These are phyloP conservation scores for Kluyveromyces nonfermentans DNA, from an alignment of 805 yeast genomes.

Conservation along the genomic window DNA sequence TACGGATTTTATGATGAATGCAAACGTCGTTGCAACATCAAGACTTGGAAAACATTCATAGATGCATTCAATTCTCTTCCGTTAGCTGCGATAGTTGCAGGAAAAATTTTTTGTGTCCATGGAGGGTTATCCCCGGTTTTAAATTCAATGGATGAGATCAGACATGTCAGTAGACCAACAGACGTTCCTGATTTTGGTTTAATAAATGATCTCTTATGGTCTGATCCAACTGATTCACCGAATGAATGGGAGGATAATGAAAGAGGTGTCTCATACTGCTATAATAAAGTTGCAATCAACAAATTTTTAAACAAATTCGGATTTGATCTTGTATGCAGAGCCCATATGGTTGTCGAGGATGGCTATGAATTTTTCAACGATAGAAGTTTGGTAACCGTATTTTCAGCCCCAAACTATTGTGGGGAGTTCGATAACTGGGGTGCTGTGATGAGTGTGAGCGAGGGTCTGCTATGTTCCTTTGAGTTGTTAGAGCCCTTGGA, in stretches of 20 bases:
- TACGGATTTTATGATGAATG: constrained; percentile 98
- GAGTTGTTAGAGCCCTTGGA: constrained; percentile 92
- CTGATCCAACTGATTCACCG: constrained; percentile 58
- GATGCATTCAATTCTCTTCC: constrained; percentile 95
- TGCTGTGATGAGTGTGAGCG: constrained; percentile 95
- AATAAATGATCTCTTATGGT: constrained; percentile 72
- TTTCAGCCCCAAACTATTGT: constrained; percentile 67
- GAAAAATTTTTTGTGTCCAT: constrained; percentile 85
- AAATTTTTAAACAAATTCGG: constrained; percentile 55
- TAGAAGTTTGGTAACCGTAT: constrained; percentile 66
- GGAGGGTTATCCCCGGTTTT: constrained; percentile 76
- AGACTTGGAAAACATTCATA: constrained; percentile 87
- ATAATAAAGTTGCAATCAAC: constrained; percentile 65
- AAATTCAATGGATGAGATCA: constrained; percentile 55
- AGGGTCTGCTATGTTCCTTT: constrained; percentile 84
- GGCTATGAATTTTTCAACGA: constrained; percentile 77
- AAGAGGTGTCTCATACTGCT: constrained; percentile 74
- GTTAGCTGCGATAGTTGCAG: constrained; percentile 90
- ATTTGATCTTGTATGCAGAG: constrained; percentile 70
- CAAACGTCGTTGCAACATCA: constrained; percentile 83
- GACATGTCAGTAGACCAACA: constrained; percentile 66
- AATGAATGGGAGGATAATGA: constrained; percentile 73
- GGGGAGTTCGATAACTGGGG: constrained; percentile 75
- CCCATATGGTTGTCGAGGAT: constrained; percentile 86
- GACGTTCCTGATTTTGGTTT: constrained; percentile 77